Percentiles rank a stretch among this genome's conserved stretches.
Evolutionary conservation across 2,329 filamentous ascomycete species (phyloP).

Genomic region (Alternaria sp.): DNA sequence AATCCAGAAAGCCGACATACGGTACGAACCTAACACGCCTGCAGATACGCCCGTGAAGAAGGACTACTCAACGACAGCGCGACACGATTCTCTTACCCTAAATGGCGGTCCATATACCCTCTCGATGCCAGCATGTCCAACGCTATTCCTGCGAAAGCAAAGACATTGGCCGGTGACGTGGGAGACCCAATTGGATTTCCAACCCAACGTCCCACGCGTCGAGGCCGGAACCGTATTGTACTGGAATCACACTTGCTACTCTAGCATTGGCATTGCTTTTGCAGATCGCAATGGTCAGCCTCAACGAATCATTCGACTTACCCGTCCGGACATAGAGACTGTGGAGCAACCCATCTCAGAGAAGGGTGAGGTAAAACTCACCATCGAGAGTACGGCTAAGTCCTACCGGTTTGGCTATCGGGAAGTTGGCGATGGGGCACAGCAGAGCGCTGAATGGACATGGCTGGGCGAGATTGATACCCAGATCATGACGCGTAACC

Average conservation of each 20-base stretch:
- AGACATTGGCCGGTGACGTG: slow-evolving; percentile 53
- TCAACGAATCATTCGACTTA: slow-evolving; percentile 10
- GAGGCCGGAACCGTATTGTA: slow-evolving; percentile 63
- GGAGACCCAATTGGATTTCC: slow-evolving; percentile 55
- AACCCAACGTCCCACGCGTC: slow-evolving; percentile 50
- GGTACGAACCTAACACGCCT: slow-evolving; percentile 46
- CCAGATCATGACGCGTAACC: slow-evolving; percentile 43
- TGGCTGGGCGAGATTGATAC: slow-evolving; percentile 36
- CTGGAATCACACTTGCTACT: slow-evolving; percentile 60
- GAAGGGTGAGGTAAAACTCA: slow-evolving; percentile 28
- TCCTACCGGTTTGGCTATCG: slow-evolving; percentile 36
- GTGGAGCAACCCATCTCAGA: slow-evolving; percentile 14
- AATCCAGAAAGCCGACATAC: slow-evolving; percentile 27
- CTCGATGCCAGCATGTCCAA: slow-evolving; percentile 58
- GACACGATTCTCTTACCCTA: slow-evolving; percentile 55
- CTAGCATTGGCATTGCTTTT: slow-evolving; percentile 50
- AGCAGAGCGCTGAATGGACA: slow-evolving; percentile 3
- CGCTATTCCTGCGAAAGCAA: slow-evolving; percentile 63
- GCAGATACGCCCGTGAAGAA: slow-evolving; percentile 57
- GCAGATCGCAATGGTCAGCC: neutral
- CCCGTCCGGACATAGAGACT: slow-evolving; percentile 12
- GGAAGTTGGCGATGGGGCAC: neutral
- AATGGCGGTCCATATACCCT: slow-evolving; percentile 62
- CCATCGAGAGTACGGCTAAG: slow-evolving; percentile 5
- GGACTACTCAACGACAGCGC: slow-evolving; percentile 56